Evolutionary conservation across 2,329 filamentous ascomycete species (phyloP).

Genomic region (Talaromyces rugulosus): DNA sequence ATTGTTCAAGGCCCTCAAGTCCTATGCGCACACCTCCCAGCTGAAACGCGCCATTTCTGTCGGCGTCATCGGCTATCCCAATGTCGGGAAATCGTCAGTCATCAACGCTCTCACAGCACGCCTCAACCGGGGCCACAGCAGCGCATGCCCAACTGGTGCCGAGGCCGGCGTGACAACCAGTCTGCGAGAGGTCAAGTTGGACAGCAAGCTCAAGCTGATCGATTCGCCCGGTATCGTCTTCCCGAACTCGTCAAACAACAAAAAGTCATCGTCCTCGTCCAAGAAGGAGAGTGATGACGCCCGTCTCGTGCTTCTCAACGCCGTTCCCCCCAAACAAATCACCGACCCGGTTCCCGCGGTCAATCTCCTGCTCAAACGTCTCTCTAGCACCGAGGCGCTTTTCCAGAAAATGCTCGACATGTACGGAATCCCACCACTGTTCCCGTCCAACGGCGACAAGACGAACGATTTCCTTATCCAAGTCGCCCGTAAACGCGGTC

Average conservation of each 20-base stretch:
- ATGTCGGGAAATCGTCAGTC: constrained; percentile 93
- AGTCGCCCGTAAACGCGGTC: constrained; percentile 86
- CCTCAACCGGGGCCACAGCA: constrained; percentile 58
- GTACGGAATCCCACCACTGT: constrained; percentile 78
- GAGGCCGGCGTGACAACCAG: constrained; percentile 90
- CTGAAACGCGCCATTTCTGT: constrained; percentile 87
- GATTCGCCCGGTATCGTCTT: constrained; percentile 96
- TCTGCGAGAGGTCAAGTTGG: constrained; percentile 85
- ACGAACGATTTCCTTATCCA: constrained; percentile 92
- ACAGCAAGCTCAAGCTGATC: constrained; percentile 88
- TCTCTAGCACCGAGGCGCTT: constrained; percentile 65
- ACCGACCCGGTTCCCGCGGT: constrained; percentile 88
- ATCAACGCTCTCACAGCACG: constrained; percentile 87
- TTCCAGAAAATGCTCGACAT: constrained; percentile 74
- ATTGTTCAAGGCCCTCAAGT: constrained; percentile 84
- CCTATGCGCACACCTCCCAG: constrained; percentile 70
- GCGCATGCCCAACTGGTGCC: constrained; percentile 80
- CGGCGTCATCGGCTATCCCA: constrained; percentile 91
- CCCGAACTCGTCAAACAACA: constrained; percentile 54
- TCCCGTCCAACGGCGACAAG: constrained; percentile 61
- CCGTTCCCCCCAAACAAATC: constrained; percentile 89
- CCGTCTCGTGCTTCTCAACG: constrained; percentile 81
- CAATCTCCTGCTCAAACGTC: constrained; percentile 72
- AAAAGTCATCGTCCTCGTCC: constrained; percentile 49
- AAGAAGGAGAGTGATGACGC: constrained; percentile 70